Percentiles rank a stretch among this genome's conserved stretches.
These are phyloP conservation scores for Trametes punicea DNA, from an alignment of 768 basidiomycete species.

Conservation along the genomic window DNA sequence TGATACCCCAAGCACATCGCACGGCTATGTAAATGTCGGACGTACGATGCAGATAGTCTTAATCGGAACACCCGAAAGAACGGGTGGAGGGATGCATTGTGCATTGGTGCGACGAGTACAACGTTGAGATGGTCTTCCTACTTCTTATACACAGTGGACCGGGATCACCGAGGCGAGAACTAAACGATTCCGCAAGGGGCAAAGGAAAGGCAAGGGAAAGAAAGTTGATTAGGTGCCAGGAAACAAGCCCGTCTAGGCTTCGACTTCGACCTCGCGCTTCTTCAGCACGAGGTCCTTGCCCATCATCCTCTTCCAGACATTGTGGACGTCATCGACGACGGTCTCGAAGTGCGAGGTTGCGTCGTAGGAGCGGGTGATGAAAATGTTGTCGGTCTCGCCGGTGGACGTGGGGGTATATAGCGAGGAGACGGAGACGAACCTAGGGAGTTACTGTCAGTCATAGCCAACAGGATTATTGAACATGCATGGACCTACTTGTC, in stretches of 20 bases:
- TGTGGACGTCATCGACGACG: conserved; percentile 94
- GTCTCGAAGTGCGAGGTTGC: conserved; percentile 99
- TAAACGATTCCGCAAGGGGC: not conserved
- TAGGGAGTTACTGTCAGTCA: conserved; percentile 32
- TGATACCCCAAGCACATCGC: conserved; percentile 30
- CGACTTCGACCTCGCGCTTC: conserved; percentile 76
- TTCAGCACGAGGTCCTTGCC: conserved; percentile 79
- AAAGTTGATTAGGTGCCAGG: not conserved
- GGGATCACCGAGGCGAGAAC: conserved; percentile 1
- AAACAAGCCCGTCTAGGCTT: conserved; percentile 34
- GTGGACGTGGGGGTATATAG: conserved; percentile 85
- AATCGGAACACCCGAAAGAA: not conserved
- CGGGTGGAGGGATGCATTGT: conserved; percentile 10
- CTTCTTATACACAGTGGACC: conserved; percentile 19
- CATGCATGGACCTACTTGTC: conserved; percentile 68
- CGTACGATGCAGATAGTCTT: not conserved
- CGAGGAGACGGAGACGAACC: conserved; percentile 87
- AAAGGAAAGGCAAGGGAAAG: not conserved
- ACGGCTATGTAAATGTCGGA: not conserved
- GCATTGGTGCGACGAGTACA: conserved; percentile 18
- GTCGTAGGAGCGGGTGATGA: conserved; percentile 96
- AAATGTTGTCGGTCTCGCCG: conserved; percentile 86
- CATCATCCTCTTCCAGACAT: conserved; percentile 89
- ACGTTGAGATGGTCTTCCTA: conserved; percentile 17
- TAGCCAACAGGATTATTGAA: not conserved